Conservation (phyloP, 108 stramenopile genomes). For the Skeletonema costatum region DNA sequence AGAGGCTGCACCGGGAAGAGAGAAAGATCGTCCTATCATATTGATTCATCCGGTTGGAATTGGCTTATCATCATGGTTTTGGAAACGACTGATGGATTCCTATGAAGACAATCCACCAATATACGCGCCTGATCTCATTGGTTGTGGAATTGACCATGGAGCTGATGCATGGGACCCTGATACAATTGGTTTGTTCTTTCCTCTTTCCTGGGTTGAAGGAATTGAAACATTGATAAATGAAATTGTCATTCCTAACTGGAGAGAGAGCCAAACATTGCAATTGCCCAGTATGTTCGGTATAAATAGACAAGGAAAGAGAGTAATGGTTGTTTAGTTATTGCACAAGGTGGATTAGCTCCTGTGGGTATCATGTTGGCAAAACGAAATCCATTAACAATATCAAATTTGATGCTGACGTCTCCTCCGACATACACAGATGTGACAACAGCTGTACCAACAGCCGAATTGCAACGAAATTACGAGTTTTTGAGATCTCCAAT, state of each 20-base stretch:
- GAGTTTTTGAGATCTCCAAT: conserved; percentile 53
- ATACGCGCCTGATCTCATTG: conserved; percentile 71
- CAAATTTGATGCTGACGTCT: conserved; percentile 53
- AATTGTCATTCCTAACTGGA: conserved; percentile 11
- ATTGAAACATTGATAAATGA: conserved; percentile 53
- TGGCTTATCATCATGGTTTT: conserved; percentile 72
- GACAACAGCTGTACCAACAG: conserved; percentile 52
- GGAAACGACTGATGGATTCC: conserved; percentile 44
- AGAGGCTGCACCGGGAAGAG: conserved; percentile 22
- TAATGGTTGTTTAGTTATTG: conserved; percentile 51
- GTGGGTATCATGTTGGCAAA: conserved; percentile 63
- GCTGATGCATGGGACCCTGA: conserved; percentile 59
- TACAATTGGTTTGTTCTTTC: conserved; percentile 48
- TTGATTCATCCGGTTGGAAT: conserved; percentile 78
- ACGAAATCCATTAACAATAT: conserved; percentile 50
- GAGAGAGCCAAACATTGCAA: background rate
- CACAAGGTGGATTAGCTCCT: conserved; percentile 68
- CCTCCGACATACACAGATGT: conserved; percentile 66
- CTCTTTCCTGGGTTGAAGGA: conserved; percentile 64
- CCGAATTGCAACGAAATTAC: conserved; percentile 60
- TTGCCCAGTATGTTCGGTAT: background rate
- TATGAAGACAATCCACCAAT: conserved; percentile 39
- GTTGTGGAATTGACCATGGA: conserved; percentile 67
- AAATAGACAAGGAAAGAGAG: background rate
- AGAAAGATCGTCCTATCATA: conserved; percentile 36